These are phyloP conservation scores for Aurinia saxatilis DNA, from an alignment of 345 rosid species.

Conservation along the genomic window DNA sequence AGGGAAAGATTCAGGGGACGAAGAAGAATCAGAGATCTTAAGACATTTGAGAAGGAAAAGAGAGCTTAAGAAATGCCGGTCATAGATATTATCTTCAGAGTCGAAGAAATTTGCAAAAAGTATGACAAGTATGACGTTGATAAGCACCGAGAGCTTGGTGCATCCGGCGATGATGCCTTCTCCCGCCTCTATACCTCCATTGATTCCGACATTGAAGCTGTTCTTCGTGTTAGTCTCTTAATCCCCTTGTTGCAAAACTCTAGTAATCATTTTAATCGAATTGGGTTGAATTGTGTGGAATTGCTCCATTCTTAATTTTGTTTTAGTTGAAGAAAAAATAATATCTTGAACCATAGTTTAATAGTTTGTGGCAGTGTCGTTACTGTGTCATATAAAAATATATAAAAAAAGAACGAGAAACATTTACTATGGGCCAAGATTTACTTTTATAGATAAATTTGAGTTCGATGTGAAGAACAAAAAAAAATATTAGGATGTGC, in stretches of 20 bases:
- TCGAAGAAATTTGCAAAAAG: slow-evolving; percentile 75
- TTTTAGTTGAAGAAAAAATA: no score
- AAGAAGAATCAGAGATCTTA: not conserved
- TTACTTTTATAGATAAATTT: not conserved
- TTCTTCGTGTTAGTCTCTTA: slow-evolving; percentile 30
- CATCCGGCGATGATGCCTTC: slow-evolving; percentile 68
- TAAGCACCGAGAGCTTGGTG: slow-evolving; percentile 50
- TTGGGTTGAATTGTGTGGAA: not conserved
- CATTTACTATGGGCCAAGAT: not conserved
- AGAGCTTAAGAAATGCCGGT: slow-evolving; percentile 40
- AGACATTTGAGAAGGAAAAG: not conserved
- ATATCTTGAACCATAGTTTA: no score
- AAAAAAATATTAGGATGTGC: no score
- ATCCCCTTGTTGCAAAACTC: not conserved
- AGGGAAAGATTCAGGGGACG: not conserved
- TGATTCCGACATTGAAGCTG: slow-evolving; percentile 51
- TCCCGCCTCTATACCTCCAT: slow-evolving; percentile 44
- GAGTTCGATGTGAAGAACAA: no score
- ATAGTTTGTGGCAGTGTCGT: no score
- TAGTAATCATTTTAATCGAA: not conserved
- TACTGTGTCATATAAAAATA: no score
- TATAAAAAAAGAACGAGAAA: no score
- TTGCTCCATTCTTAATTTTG: no score
- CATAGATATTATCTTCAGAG: slow-evolving; percentile 58
- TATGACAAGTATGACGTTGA: slow-evolving; percentile 70